These are phyloP conservation scores for Thielaviopsis punctulata DNA, from an alignment of 2,329 filamentous ascomycete species.

Conservation along the genomic window DNA sequence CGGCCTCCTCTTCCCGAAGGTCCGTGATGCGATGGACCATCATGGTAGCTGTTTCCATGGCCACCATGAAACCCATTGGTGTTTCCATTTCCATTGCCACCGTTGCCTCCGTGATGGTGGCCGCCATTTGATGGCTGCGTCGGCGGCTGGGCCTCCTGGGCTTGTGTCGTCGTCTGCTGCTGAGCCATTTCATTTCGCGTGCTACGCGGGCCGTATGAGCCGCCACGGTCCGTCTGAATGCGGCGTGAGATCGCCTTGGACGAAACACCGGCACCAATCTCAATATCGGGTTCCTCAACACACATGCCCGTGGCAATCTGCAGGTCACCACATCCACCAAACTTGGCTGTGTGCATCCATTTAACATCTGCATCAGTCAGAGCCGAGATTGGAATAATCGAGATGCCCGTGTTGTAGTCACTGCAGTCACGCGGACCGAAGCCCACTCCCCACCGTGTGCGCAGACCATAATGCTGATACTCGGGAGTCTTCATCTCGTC, in stretches of 20 bases:
- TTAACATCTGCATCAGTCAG: conserved; percentile 93
- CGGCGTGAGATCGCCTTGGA: conserved; percentile 67
- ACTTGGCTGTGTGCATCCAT: conserved; percentile 90
- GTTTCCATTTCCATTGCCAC: not conserved
- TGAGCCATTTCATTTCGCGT: conserved; percentile 25
- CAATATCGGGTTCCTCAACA: conserved; percentile 94
- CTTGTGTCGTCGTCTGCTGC: too few relatives aligned
- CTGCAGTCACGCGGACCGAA: conserved; percentile 95
- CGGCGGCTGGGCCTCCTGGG: conserved; percentile 2
- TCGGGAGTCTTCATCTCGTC: conserved; percentile 59
- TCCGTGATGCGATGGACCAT: conserved; percentile 1
- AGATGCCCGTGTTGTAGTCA: conserved; percentile 83
- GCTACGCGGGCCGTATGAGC: conserved; percentile 46
- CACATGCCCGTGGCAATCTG: conserved; percentile 68
- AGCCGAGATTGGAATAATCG: conserved; percentile 78
- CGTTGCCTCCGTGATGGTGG: conserved; percentile 1
- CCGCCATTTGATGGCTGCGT: conserved; percentile 1
- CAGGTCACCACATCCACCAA: conserved; percentile 75
- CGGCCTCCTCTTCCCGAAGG: conserved; percentile 7
- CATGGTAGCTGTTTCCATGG: conserved; percentile 16
- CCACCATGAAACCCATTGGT: conserved; percentile 10
- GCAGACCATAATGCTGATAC: conserved; percentile 51
- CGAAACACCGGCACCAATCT: conserved; percentile 92
- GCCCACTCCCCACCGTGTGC: conserved; percentile 93
- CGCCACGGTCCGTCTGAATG: conserved; percentile 52